phyloP scores from a whole-genome alignment of 768 basidiomycete genomes.

The Tremella fuciformis region DNA sequence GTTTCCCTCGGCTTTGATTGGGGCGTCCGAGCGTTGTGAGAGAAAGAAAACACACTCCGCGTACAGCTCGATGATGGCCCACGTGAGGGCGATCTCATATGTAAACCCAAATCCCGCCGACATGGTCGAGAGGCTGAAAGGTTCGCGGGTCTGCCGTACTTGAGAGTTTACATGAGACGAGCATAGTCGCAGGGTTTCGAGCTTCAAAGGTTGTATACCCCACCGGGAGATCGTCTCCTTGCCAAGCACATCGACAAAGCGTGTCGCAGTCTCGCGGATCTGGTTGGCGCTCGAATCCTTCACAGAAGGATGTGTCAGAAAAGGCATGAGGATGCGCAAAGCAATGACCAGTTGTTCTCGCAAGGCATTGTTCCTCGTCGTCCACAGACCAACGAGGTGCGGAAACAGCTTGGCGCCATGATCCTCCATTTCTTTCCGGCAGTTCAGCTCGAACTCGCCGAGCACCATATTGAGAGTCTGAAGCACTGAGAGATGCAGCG shows the following conservation, averaged over 20 bases:
- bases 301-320: constrained; percentile 55
- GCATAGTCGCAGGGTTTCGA: constrained; percentile 66
- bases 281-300: constrained; percentile 3
- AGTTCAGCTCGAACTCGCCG: constrained; percentile 74
- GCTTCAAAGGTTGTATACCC: constrained; percentile 64
- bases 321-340: constrained; percentile 70
- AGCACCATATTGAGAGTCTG: constrained; percentile 67
- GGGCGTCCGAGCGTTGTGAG: background rate
- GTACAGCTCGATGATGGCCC: constrained; percentile 52
- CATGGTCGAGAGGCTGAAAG: constrained; percentile 15
- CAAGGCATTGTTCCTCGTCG: constrained; percentile 67
- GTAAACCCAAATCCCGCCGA: constrained; percentile 71
- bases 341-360: constrained; percentile 79
- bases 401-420: constrained; percentile 68
- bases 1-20: background rate
- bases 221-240: constrained; percentile 65
- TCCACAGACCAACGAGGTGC: constrained; percentile 68
- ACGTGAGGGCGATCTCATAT: constrained; percentile 41
- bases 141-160: no score
- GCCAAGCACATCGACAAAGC: constrained; percentile 60
- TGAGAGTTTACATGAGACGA: constrained; percentile 24
- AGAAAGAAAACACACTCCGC: constrained; percentile 18
- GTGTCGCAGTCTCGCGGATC: constrained; percentile 20
- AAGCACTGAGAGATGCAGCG: constrained; percentile 73
- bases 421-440: constrained; percentile 58